phyloP scores from a whole-genome alignment of 2,329 filamentous ascomycete genomes.

The Endocalyx cinctus region DNA sequence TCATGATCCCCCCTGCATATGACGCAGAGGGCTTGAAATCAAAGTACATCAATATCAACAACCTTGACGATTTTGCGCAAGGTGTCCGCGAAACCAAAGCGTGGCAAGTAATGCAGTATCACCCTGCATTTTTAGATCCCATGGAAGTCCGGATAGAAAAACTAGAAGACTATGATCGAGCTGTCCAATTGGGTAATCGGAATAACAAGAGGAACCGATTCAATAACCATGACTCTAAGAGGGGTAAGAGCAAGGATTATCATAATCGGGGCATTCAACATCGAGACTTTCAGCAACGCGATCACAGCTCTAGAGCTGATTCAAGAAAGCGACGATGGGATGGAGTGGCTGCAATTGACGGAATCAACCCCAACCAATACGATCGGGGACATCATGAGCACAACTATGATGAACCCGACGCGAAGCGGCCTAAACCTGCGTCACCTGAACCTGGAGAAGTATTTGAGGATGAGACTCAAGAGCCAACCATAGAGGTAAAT shows the following conservation, averaged over 20 bases:
- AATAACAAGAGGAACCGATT: constrained; percentile 14
- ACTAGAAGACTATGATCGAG: constrained; percentile 16
- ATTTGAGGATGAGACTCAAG: constrained; percentile 3
- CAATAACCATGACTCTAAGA: constrained; percentile 7
- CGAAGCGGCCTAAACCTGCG: constrained; percentile 14
- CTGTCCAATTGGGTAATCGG: constrained; percentile 7
- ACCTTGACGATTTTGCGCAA: constrained; percentile 27
- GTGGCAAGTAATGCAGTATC: constrained; percentile 25
- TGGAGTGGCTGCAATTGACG: too few relatives aligned
- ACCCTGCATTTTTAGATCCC: constrained; percentile 21
- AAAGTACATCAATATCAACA: constrained; percentile 22
- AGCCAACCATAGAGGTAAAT: constrained; percentile 6
- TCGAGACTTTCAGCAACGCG: constrained; percentile 3
- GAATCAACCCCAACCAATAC: too few relatives aligned
- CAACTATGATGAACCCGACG: constrained; percentile 6
- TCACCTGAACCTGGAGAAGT: constrained; percentile 25
- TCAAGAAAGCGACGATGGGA: constrained; percentile 18
- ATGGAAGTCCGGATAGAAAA: constrained; percentile 15
- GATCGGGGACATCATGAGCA: constrained; percentile 5
- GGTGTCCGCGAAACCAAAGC: constrained; percentile 25
- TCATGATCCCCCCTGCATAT: constrained; percentile 26
- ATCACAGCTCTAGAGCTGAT: constrained; percentile 6
- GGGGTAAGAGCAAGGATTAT: constrained; percentile 8
- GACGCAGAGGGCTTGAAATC: constrained; percentile 25
- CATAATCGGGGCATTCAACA: constrained; percentile 3